Conservation (phyloP, 2,329 filamentous ascomycete species). For the Curvularia lunata region DNA sequence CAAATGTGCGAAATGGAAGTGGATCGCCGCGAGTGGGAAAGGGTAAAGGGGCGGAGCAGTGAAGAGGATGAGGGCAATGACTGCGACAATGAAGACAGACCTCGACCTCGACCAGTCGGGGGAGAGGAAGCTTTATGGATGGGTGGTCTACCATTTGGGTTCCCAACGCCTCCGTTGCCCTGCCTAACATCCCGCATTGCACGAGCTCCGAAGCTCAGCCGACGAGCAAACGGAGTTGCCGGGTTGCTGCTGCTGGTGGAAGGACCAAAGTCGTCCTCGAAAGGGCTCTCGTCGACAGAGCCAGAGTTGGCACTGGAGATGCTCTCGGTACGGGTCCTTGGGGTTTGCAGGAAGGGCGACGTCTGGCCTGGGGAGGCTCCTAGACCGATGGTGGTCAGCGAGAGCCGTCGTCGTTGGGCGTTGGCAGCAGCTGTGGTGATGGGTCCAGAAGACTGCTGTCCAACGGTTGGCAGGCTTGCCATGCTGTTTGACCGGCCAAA, state of each 20-base stretch:
- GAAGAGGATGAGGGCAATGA: conserved; percentile 37
- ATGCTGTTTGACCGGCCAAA: conserved; percentile 51
- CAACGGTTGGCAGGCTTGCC: conserved; percentile 38
- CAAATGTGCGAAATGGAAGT: conserved; percentile 36
- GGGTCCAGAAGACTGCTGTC: conserved; percentile 50
- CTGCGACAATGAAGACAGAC: conserved; percentile 59
- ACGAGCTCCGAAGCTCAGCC: conserved; percentile 88
- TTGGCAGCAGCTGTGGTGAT: conserved; percentile 58
- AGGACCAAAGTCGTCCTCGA: conserved; percentile 62
- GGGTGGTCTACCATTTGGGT: conserved; percentile 68
- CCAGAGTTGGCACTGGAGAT: conserved; percentile 56
- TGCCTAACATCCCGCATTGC: conserved; percentile 74
- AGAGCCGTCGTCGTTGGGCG: conserved; percentile 57
- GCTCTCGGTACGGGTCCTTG: conserved; percentile 54
- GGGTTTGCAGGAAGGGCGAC: conserved; percentile 51
- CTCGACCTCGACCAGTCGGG: conserved; percentile 63
- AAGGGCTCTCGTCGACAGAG: conserved; percentile 58
- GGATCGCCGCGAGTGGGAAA: conserved; percentile 31
- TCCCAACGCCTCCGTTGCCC: conserved; percentile 58
- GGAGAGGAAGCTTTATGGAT: conserved; percentile 57
- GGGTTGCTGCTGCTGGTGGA: conserved; percentile 65
- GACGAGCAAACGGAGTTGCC: conserved; percentile 77
- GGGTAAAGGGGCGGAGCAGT: conserved; percentile 32
- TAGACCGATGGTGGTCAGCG: conserved; percentile 58
- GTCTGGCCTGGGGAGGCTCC: conserved; percentile 52